These are phyloP conservation scores for Exophiala aquamarina DNA, from an alignment of 2,329 filamentous ascomycete genomes.

Conservation along the genomic window DNA sequence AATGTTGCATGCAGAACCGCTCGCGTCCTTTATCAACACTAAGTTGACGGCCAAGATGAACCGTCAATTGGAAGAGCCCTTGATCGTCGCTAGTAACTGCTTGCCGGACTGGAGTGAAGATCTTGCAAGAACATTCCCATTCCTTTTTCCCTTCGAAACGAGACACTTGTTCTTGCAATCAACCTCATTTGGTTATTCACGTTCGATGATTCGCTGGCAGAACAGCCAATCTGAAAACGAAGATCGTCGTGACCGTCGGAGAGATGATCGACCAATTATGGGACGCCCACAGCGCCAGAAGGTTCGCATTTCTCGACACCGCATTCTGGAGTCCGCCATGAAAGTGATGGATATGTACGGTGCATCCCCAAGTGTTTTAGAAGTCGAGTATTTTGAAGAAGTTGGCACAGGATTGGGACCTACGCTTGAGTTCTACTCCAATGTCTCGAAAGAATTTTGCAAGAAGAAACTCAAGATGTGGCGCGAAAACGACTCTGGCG, in stretches of 20 bases:
- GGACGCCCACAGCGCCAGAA: slow-evolving; percentile 93
- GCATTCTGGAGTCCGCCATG: slow-evolving; percentile 92
- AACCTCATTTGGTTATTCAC: slow-evolving; percentile 95
- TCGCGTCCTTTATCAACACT: slow-evolving; percentile 96
- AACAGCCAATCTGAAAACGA: slow-evolving; percentile 83
- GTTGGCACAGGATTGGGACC: slow-evolving; percentile 94
- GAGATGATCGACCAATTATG: slow-evolving; percentile 87
- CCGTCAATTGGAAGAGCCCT: slow-evolving; percentile 89
- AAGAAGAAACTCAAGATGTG: slow-evolving; percentile 97
- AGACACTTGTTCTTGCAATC: slow-evolving; percentile 95
- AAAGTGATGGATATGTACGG: slow-evolving; percentile 99
- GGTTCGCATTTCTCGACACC: slow-evolving; percentile 91
- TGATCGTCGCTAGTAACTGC: slow-evolving; percentile 96
- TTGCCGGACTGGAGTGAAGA: slow-evolving; percentile 96
- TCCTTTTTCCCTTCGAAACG: slow-evolving; percentile 97
- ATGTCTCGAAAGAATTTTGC: slow-evolving; percentile 93
- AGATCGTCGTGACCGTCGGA: slow-evolving; percentile 72
- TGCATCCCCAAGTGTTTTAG: slow-evolving; percentile 90
- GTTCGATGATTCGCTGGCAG: slow-evolving; percentile 97
- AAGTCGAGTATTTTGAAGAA: slow-evolving; percentile 98
- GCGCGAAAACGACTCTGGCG: slow-evolving; percentile 78
- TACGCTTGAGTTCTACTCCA: slow-evolving; percentile 96
- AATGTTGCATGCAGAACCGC: slow-evolving; percentile 70
- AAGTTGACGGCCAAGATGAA: slow-evolving; percentile 98
- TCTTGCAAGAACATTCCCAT: slow-evolving; percentile 87